Conservation (phyloP, 805 yeast genomes). For the Lipomyces yamanashiensis region DNA sequence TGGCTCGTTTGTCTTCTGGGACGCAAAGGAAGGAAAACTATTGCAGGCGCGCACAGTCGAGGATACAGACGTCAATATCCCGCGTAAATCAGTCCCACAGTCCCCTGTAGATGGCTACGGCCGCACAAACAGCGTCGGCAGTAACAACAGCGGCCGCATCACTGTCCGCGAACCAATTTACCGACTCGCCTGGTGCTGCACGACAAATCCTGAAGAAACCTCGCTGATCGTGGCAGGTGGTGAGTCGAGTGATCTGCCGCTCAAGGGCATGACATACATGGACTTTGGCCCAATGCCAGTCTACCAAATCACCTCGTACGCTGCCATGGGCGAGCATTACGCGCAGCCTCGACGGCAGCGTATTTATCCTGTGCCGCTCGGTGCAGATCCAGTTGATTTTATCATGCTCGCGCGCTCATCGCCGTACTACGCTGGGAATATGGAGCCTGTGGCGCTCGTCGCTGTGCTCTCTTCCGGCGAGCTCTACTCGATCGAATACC, state of each 20-base stretch:
- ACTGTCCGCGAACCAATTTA: slow-evolving; percentile 47
- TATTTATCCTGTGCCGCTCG: slow-evolving; percentile 58
- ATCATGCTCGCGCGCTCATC: slow-evolving; percentile 62
- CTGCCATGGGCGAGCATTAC: slow-evolving; percentile 79
- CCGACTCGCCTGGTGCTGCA: slow-evolving; percentile 77
- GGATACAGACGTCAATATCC: slow-evolving; percentile 66
- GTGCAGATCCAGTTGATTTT: slow-evolving; percentile 52
- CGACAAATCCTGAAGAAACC: slow-evolving; percentile 78
- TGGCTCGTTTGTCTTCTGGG: slow-evolving; percentile 92
- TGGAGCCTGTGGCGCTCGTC: slow-evolving; percentile 70
- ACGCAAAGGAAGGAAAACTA: slow-evolving; percentile 72
- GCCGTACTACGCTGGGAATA: slow-evolving; percentile 81
- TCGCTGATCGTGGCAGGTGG: slow-evolving; percentile 74
- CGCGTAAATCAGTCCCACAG: slow-evolving; percentile 42
- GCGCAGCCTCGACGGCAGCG: slow-evolving; percentile 61
- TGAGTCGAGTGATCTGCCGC: slow-evolving; percentile 51
- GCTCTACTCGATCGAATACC: slow-evolving; percentile 62
- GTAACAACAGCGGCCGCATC: background rate
- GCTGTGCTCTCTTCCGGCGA: slow-evolving; percentile 67
- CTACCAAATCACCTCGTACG: slow-evolving; percentile 80
- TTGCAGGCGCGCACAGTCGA: slow-evolving; percentile 74
- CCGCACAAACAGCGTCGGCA: background rate
- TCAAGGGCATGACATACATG: slow-evolving; percentile 57
- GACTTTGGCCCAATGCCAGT: slow-evolving; percentile 82
- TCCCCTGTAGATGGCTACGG: background rate